A percentile compares a stretch with the other conserved stretches of the same genome.
Evolutionary conservation across 2,329 filamentous ascomycete species (phyloP).

Genomic region (Coniochaeta hoffmannii): DNA sequence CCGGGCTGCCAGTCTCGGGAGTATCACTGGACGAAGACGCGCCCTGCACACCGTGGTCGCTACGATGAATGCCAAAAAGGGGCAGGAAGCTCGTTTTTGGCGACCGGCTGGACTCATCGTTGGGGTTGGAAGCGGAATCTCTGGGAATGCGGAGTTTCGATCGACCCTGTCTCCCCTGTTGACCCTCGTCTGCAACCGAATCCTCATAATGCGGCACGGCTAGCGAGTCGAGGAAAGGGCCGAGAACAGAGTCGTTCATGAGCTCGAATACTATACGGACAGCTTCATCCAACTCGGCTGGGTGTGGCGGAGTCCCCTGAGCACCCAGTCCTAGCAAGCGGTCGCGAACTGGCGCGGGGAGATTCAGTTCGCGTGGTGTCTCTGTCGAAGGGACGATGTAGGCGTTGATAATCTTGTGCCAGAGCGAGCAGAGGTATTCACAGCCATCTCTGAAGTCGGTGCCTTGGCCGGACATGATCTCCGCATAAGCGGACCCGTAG

Average conservation of each 20-base stretch:
- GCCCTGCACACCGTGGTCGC: slow-evolving; percentile 29
- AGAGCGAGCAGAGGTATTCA: slow-evolving; percentile 70
- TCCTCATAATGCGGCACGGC: slow-evolving; percentile 24
- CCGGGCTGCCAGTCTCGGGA: slow-evolving; percentile 42
- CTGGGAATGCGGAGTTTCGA: slow-evolving; percentile 30
- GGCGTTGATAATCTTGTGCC: slow-evolving; percentile 80
- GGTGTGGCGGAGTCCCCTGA: slow-evolving; percentile 56
- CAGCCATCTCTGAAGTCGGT: slow-evolving; percentile 35
- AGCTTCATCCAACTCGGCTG: slow-evolving; percentile 71
- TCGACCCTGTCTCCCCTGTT: slow-evolving; percentile 28
- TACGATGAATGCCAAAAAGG: slow-evolving; percentile 30
- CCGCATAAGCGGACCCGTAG: slow-evolving; percentile 57
- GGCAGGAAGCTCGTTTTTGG: slow-evolving; percentile 36
- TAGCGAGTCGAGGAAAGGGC: slow-evolving; percentile 79
- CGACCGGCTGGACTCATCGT: slow-evolving; percentile 33
- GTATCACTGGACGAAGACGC: slow-evolving; percentile 38
- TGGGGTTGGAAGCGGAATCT: slow-evolving; percentile 20
- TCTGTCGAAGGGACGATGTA: slow-evolving; percentile 86
- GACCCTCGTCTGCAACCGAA: slow-evolving; percentile 19
- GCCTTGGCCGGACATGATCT: slow-evolving; percentile 30
- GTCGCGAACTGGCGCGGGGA: slow-evolving; percentile 80
- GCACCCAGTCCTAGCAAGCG: slow-evolving; percentile 60
- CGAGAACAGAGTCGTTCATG: slow-evolving; percentile 93
- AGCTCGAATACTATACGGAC: slow-evolving; percentile 87
- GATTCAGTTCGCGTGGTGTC: slow-evolving; percentile 83